Evolutionary conservation across 2,329 filamentous ascomycete genomes (phyloP).

Genomic region (Alternaria tenuissima): DNA sequence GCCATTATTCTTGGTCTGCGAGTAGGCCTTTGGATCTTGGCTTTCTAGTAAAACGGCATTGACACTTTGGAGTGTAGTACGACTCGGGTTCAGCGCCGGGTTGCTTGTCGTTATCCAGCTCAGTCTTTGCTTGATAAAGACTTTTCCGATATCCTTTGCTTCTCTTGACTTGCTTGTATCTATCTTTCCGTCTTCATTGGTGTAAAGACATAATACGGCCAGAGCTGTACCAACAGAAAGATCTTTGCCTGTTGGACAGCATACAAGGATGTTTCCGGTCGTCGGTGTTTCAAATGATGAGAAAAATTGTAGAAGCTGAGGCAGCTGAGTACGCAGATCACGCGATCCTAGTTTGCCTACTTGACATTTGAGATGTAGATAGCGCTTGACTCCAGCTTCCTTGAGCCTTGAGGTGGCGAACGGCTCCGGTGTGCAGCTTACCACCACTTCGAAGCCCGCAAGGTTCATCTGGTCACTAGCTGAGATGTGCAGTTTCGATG

Average conservation of each 20-base stretch:
- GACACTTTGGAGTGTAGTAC: conserved; percentile 87
- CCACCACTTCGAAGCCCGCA: conserved; percentile 50
- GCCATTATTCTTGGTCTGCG: background rate
- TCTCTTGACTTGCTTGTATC: background rate
- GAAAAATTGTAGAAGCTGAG: conserved; percentile 67
- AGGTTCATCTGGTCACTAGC: conserved; percentile 50
- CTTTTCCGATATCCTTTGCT: conserved; percentile 68
- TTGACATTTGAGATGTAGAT: conserved; percentile 69
- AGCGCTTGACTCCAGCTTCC: conserved; percentile 50
- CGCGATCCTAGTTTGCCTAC: conserved; percentile 81
- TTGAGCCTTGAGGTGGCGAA: conserved; percentile 27
- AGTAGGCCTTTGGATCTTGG: conserved; percentile 9
- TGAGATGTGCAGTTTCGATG: conserved; percentile 52
- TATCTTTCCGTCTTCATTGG: conserved; percentile 67
- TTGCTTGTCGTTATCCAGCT: conserved; percentile 83
- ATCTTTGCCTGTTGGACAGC: conserved; percentile 81
- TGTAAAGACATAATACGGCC: conserved; percentile 77
- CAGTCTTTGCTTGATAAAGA: conserved; percentile 76
- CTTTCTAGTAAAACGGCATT: conserved; percentile 82
- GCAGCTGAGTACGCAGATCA: conserved; percentile 77
- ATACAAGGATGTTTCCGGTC: conserved; percentile 55
- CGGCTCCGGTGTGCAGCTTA: conserved; percentile 56
- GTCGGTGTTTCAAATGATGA: conserved; percentile 1
- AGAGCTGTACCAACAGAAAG: conserved; percentile 80
- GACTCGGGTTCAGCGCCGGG: conserved; percentile 82